Conservation (phyloP, 768 basidiomycete species). For the Rhizopogon roseolus region DNA sequence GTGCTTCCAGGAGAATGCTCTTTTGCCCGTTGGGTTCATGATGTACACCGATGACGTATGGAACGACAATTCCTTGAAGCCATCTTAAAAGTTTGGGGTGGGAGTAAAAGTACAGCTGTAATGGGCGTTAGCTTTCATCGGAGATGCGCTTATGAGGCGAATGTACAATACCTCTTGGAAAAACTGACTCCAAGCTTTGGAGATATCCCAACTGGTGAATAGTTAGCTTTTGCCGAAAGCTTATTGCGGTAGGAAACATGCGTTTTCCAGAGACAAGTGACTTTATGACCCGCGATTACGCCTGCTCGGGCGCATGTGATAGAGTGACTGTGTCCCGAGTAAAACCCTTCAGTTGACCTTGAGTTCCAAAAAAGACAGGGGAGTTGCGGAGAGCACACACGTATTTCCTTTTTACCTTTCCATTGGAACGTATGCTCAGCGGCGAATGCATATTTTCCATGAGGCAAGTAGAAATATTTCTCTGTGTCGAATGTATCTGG, state of each 20-base stretch:
- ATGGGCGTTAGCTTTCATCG: neutral
- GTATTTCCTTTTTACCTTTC: neutral
- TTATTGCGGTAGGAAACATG: neutral
- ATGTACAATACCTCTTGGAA: conserved; percentile 6
- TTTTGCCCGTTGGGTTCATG: conserved; percentile 6
- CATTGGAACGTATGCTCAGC: neutral
- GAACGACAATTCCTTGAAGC: conserved; percentile 17
- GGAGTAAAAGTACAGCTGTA: conserved; percentile 13
- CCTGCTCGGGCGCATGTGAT: neutral
- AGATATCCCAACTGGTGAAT: conserved; percentile 2
- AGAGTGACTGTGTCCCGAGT: neutral
- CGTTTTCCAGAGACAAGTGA: conserved; percentile 12
- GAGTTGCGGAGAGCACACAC: neutral
- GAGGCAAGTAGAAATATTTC: conserved; percentile 6
- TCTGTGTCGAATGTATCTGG: conserved; percentile 2
- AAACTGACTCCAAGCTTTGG: conserved; percentile 1
- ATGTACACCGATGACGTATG: conserved; percentile 11
- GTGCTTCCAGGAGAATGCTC: conserved; percentile 13
- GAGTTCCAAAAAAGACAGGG: neutral
- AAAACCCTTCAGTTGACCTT: neutral
- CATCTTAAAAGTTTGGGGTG: conserved; percentile 11
- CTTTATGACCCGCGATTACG: conserved; percentile 5
- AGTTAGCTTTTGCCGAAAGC: neutral
- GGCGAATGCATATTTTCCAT: conserved; percentile 9
- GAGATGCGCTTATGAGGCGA: neutral